Percentiles rank a stretch among this genome's conserved stretches.
These are phyloP conservation scores for Pleurotus citrinopileatus DNA, from an alignment of 768 basidiomycete genomes.

Conservation along the genomic window DNA sequence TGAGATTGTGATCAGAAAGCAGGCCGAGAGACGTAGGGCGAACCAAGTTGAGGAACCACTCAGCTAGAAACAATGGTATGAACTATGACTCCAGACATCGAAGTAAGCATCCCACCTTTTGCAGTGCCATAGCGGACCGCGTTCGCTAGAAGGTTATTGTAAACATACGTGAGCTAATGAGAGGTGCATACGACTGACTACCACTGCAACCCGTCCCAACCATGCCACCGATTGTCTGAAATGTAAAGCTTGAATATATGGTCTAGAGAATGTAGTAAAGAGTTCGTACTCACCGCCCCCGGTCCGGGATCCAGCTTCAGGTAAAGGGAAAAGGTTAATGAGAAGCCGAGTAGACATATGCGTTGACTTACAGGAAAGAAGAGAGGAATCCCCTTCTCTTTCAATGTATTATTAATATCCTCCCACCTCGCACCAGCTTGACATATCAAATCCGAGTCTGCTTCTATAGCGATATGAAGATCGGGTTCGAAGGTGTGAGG, in stretches of 20 bases:
- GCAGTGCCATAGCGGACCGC: constrained; percentile 88
- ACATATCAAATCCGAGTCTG: constrained; percentile 71
- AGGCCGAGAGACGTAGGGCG: constrained; percentile 22
- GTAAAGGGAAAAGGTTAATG: neutral
- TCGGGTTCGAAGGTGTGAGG: neutral
- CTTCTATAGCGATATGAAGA: constrained; percentile 35
- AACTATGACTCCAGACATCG: too few relatives aligned
- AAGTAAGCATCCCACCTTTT: constrained; percentile 49
- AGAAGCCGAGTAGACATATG: neutral
- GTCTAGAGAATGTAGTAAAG: neutral
- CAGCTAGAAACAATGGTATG: constrained; percentile 20
- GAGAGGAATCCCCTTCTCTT: constrained; percentile 66
- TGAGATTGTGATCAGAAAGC: neutral
- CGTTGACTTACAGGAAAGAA: constrained; percentile 77
- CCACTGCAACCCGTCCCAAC: constrained; percentile 84
- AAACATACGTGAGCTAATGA: neutral
- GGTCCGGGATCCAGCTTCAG: constrained; percentile 68
- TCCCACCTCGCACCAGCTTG: constrained; percentile 81
- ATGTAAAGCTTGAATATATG: constrained; percentile 11
- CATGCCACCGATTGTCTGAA: constrained; percentile 84
- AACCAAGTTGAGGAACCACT: constrained; percentile 89
- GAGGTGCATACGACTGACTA: constrained; percentile 47
- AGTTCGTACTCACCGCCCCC: constrained; percentile 49
- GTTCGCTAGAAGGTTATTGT: constrained; percentile 45
- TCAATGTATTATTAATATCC: constrained; percentile 68